Percentiles rank a stretch among this genome's conserved stretches.
Conservation (phyloP, 2,329 filamentous ascomycete species). For the Clonostachys sp. region DNA sequence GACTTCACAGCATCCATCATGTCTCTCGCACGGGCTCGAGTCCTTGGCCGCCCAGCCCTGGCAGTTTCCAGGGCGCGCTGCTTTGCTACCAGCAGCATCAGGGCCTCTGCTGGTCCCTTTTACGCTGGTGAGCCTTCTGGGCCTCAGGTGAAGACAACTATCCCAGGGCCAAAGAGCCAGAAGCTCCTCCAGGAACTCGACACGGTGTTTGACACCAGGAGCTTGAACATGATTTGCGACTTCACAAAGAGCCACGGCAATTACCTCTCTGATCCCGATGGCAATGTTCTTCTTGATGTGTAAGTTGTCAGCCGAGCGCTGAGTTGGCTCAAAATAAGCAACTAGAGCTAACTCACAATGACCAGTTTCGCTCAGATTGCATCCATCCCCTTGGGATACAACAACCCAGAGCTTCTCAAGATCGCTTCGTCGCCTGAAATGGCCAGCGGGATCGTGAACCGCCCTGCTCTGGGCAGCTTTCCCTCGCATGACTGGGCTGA, state of each 20-base stretch:
- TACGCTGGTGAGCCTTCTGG: slow-evolving; percentile 44
- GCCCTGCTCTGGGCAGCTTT: slow-evolving; percentile 87
- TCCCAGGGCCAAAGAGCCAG: slow-evolving; percentile 74
- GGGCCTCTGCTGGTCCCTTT: slow-evolving; percentile 27
- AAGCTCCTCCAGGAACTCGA: slow-evolving; percentile 66
- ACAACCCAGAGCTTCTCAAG: slow-evolving; percentile 71
- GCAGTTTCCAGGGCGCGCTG: slow-evolving; percentile 5
- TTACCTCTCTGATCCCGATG: slow-evolving; percentile 72
- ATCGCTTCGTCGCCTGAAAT: slow-evolving; percentile 74
- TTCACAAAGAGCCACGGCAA: slow-evolving; percentile 74
- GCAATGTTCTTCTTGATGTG: slow-evolving; percentile 70
- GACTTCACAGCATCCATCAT: too few species aligned
- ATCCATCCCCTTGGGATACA: slow-evolving; percentile 89
- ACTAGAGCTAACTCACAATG: neutral
- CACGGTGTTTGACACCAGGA: slow-evolving; percentile 80
- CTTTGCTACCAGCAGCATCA: slow-evolving; percentile 12
- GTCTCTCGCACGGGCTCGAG: neutral
- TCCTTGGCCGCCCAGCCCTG: slow-evolving; percentile 3
- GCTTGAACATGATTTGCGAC: slow-evolving; percentile 77
- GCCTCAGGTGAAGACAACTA: slow-evolving; percentile 49
- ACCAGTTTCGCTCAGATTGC: slow-evolving; percentile 82
- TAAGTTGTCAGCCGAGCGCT: slow-evolving; percentile 27
- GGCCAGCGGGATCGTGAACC: slow-evolving; percentile 77
- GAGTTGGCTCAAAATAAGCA: too few species aligned
- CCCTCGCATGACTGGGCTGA: slow-evolving; percentile 79